Percentiles rank a stretch among this genome's conserved stretches.
phyloP scores from a whole-genome alignment of 2,329 filamentous ascomycete genomes.

The Apiospora kogelbergensis region DNA sequence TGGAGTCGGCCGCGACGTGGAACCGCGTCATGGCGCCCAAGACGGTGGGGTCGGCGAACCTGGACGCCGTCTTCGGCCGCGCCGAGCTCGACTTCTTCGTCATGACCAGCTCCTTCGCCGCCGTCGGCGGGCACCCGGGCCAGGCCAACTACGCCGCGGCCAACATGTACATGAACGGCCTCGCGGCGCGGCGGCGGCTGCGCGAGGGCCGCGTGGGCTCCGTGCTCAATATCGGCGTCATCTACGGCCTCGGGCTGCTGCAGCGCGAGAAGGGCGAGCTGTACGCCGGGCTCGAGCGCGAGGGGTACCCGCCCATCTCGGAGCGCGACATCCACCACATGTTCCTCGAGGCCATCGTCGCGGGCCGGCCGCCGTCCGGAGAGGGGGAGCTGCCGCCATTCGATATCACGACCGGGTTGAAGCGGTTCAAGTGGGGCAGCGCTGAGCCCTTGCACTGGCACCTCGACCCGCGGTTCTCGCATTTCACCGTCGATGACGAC shows the following conservation, averaged over 20 bases:
- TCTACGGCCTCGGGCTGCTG: conserved; percentile 44
- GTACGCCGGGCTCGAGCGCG: conserved; percentile 40
- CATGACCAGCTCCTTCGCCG: conserved; percentile 47
- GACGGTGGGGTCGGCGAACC: conserved; percentile 38
- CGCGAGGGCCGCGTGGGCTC: conserved; percentile 35
- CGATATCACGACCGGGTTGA: conserved; percentile 41
- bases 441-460: conserved; percentile 41
- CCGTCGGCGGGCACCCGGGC: conserved; percentile 42
- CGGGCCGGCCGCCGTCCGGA: conserved; percentile 33
- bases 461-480: conserved; percentile 42
- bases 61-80: conserved; percentile 35
- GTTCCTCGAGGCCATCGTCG: conserved; percentile 50
- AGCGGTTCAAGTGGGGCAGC: conserved; percentile 34
- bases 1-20: conserved; percentile 36
- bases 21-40: conserved; percentile 41
- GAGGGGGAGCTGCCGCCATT: conserved; percentile 15
- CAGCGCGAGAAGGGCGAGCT: conserved; percentile 40
- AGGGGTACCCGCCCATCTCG: conserved; percentile 47
- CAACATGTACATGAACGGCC: conserved; percentile 49
- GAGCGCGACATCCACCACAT: conserved; percentile 52
- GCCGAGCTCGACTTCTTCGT: conserved; percentile 43
- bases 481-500: conserved; percentile 30
- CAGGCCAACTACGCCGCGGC: conserved; percentile 46
- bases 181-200: conserved; percentile 36
- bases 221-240: conserved; percentile 45